Conservation (phyloP, 2,329 filamentous ascomycete genomes). For the Aspergillus sp. region DNA sequence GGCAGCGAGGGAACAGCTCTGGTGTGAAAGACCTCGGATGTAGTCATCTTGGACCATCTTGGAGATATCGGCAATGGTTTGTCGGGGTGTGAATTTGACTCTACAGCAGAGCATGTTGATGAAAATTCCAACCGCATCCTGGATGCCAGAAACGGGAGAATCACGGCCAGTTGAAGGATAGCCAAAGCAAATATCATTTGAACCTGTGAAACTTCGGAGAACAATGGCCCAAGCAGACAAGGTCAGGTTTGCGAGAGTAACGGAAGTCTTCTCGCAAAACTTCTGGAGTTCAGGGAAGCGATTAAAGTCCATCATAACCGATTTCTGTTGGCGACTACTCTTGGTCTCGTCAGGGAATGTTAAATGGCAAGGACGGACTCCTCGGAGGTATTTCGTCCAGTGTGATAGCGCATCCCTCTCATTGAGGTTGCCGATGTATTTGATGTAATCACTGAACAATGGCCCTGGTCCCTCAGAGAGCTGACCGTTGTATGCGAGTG, state of each 20-base stretch:
- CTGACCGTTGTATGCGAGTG: slow-evolving; percentile 23
- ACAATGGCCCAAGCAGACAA: slow-evolving; percentile 36
- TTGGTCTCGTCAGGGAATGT: slow-evolving; percentile 4
- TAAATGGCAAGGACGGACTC: slow-evolving; percentile 26
- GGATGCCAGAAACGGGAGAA: slow-evolving; percentile 41
- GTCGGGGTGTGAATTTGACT: slow-evolving; percentile 33
- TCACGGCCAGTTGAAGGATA: slow-evolving; percentile 41
- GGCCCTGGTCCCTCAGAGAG: slow-evolving; percentile 21
- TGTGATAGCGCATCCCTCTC: slow-evolving; percentile 23
- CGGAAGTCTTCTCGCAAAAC: slow-evolving; percentile 26
- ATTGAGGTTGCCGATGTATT: slow-evolving; percentile 23
- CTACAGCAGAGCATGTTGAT: slow-evolving; percentile 54
- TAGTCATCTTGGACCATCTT: slow-evolving; percentile 44
- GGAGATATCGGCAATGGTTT: slow-evolving; percentile 35
- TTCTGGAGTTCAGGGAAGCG: slow-evolving; percentile 30
- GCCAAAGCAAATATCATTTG: slow-evolving; percentile 39
- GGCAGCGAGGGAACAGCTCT: slow-evolving; percentile 46
- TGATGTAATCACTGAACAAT: slow-evolving; percentile 34
- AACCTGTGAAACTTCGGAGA: slow-evolving; percentile 24
- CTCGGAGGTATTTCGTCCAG: slow-evolving; percentile 32
- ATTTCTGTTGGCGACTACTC: background rate
- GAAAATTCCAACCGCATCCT: slow-evolving; percentile 46
- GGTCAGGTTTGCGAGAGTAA: slow-evolving; percentile 34
- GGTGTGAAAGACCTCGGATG: slow-evolving; percentile 43
- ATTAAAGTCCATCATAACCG: slow-evolving; percentile 17